These are phyloP conservation scores for Meyerozyma athensensis DNA, from an alignment of 1,139 yeast species.

Conservation along the genomic window DNA sequence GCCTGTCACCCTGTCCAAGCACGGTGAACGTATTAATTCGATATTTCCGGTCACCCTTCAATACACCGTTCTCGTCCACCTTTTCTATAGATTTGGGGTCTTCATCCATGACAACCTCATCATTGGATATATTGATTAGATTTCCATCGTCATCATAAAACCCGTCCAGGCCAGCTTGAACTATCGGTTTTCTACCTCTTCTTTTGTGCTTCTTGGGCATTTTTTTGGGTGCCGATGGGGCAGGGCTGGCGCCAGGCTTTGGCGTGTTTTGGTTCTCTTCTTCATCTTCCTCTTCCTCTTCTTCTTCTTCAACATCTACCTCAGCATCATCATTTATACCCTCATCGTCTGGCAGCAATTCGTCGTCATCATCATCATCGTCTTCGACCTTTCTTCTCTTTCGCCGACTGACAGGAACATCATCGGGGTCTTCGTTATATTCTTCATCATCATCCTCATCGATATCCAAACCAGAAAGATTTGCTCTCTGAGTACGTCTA, in stretches of 20 bases:
- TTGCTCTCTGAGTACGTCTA: slow-evolving; percentile 14
- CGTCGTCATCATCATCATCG: slow-evolving; percentile 4
- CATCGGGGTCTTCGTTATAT: slow-evolving; percentile 7
- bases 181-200: slow-evolving; percentile 43
- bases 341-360: slow-evolving; percentile 1
- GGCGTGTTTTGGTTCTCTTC: slow-evolving; percentile 7
- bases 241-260: background rate
- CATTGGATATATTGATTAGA: slow-evolving; percentile 56
- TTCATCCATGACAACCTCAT: slow-evolving; percentile 76
- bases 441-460: slow-evolving; percentile 17
- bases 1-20: slow-evolving; percentile 63
- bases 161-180: slow-evolving; percentile 34
- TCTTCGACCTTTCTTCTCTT: background rate
- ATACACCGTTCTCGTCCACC: slow-evolving; percentile 61
- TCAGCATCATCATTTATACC: slow-evolving; percentile 1
- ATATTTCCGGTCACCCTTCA: slow-evolving; percentile 73
- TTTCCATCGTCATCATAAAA: slow-evolving; percentile 48
- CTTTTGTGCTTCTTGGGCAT: slow-evolving; percentile 25
- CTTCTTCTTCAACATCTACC: slow-evolving; percentile 4
- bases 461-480: slow-evolving; percentile 27
- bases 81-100: slow-evolving; percentile 80
- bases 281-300: slow-evolving; percentile 6
- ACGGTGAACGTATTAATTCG: slow-evolving; percentile 80
- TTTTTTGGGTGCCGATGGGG: background rate
- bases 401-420: background rate